Evolutionary conservation across 2,329 filamentous ascomycete genomes (phyloP).

Genomic region (Clonostachys chloroleuca): DNA sequence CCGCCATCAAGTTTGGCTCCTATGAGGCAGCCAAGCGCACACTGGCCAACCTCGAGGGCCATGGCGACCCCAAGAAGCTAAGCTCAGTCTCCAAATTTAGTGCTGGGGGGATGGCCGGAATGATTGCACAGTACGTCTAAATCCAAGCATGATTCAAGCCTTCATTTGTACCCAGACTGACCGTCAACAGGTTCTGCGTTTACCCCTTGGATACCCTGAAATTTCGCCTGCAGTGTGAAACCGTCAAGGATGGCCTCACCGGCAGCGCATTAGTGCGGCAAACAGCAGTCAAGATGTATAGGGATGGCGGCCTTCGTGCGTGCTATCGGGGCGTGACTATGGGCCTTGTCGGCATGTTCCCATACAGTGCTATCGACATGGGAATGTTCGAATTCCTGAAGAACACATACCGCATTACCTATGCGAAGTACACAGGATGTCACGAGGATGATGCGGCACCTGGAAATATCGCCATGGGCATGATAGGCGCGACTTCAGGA

Average conservation of each 20-base stretch:
- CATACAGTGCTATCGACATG: constrained; percentile 94
- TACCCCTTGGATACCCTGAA: constrained; percentile 88
- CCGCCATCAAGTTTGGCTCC: constrained; percentile 95
- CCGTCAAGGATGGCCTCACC: constrained; percentile 76
- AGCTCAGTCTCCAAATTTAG: constrained; percentile 84
- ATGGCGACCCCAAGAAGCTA: constrained; percentile 75
- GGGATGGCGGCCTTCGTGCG: constrained; percentile 65
- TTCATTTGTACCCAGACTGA: background rate
- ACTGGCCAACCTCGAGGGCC: constrained; percentile 82
- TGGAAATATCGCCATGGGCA: constrained; percentile 78
- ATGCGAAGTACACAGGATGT: constrained; percentile 63
- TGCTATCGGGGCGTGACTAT: constrained; percentile 93
- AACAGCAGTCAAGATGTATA: constrained; percentile 84
- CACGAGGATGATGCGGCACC: constrained; percentile 81
- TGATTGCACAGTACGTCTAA: constrained; percentile 76
- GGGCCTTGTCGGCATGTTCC: constrained; percentile 94
- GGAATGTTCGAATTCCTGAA: constrained; percentile 95
- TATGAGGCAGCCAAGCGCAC: constrained; percentile 93
- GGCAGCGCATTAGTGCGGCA: constrained; percentile 79
- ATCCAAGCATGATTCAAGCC: constrained; percentile 11
- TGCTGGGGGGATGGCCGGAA: constrained; percentile 85
- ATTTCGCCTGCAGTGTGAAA: constrained; percentile 86
- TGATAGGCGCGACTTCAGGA: constrained; percentile 87
- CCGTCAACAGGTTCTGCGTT: constrained; percentile 69
- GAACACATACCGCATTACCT: constrained; percentile 62